phyloP scores from a whole-genome alignment of 257 asterid species.

The Solanum appendiculatum region DNA sequence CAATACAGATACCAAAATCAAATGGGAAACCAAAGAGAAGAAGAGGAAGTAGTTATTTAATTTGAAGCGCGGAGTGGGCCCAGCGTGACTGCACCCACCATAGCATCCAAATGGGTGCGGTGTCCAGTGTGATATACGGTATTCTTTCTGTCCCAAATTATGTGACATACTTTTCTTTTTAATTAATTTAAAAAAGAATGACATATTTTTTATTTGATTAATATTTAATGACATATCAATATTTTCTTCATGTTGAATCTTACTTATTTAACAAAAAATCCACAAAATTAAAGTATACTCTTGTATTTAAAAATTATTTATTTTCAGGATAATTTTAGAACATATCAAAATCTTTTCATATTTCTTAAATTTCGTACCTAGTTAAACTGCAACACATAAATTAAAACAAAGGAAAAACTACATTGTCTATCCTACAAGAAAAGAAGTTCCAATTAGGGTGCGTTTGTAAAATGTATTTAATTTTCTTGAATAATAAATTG shows the following conservation, averaged over 20 bases:
- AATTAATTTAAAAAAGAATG: no score
- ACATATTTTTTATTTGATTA: no score
- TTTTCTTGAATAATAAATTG: not conserved
- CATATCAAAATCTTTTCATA: not conserved
- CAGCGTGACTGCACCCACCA: not conserved
- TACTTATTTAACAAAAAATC: not conserved
- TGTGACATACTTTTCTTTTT: no score
- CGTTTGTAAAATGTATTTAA: not conserved
- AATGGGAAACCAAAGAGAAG: not conserved
- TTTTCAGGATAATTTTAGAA: not conserved
- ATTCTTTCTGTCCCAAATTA: no score
- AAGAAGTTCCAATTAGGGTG: not conserved
- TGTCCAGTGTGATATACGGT: not conserved
- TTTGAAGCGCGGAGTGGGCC: not conserved
- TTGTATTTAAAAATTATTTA: not conserved
- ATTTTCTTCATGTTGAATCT: not conserved
- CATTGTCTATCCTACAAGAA: not conserved
- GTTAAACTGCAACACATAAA: not conserved
- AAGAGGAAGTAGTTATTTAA: not conserved
- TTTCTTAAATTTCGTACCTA: not conserved
- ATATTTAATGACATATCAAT: not conserved
- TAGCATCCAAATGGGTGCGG: not conserved
- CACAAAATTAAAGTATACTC: no score
- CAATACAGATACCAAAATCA: no score
- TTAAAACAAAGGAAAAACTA: not conserved